These are phyloP conservation scores for Amphicarpaea edgeworthii DNA, from an alignment of 306 rosid species.

Conservation along the genomic window DNA sequence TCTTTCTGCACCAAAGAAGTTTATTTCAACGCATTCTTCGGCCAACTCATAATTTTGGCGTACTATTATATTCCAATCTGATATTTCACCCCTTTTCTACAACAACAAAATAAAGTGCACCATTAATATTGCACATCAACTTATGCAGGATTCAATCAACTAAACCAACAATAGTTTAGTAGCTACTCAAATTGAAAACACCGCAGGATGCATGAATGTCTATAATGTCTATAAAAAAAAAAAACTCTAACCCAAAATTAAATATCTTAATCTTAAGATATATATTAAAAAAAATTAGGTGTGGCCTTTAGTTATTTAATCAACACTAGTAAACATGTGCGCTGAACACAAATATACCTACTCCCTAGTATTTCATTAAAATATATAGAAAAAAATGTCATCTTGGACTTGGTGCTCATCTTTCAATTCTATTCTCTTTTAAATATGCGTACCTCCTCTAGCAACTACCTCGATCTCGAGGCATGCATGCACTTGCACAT, in stretches of 20 bases:
- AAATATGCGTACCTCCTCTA: background rate
- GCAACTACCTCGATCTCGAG: background rate
- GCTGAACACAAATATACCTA: background rate
- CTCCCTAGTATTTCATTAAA: background rate
- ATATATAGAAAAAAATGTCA: background rate
- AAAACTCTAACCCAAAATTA: too few relatives aligned
- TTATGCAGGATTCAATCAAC: background rate
- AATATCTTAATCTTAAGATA: too few relatives aligned
- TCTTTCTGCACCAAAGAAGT: slow-evolving; percentile 64
- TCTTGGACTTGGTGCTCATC: background rate
- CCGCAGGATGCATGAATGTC: background rate
- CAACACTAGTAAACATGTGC: background rate
- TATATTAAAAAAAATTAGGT: too few relatives aligned
- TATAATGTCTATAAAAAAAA: too few relatives aligned
- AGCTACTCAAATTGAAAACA: background rate
- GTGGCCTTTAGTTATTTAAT: too few relatives aligned
- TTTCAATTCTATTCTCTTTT: background rate
- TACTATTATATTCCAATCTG: slow-evolving; percentile 37
- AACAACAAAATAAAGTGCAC: background rate
- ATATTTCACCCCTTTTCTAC: slow-evolving; percentile 48
- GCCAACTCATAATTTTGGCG: slow-evolving; percentile 50
- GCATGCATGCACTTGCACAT: background rate
- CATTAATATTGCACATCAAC: background rate
- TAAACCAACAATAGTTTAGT: background rate
- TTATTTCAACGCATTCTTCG: slow-evolving; percentile 57